Evolutionary conservation across 2,329 filamentous ascomycete species (phyloP).

Genomic region (Xylaria multiplex): DNA sequence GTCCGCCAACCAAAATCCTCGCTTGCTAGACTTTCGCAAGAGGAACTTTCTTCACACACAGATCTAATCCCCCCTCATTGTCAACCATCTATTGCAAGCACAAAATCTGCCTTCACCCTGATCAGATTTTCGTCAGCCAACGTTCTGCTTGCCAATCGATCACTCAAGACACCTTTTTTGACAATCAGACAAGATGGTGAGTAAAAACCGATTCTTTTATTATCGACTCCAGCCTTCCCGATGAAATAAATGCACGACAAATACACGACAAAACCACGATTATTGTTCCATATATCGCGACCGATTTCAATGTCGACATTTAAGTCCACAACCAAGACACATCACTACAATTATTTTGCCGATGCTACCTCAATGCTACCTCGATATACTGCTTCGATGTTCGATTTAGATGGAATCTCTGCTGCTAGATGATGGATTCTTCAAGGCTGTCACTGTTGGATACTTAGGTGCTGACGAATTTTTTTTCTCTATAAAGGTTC

Average conservation of each 20-base stretch:
- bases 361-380: constrained; percentile 10
- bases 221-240: constrained; percentile 16
- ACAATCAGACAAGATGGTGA: constrained; percentile 77
- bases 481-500: constrained; percentile 74
- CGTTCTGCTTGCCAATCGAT: constrained; percentile 58
- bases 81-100: constrained; percentile 56
- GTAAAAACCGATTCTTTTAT: constrained; percentile 46
- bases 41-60: constrained; percentile 57
- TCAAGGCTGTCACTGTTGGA: constrained; percentile 6
- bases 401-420: constrained; percentile 10
- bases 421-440: constrained; percentile 18
- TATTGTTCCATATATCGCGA: constrained; percentile 23
- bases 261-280: constrained; percentile 23
- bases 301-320: constrained; percentile 16
- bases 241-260: constrained; percentile 25
- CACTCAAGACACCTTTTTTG: constrained; percentile 51
- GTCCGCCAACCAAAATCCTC: constrained; percentile 43
- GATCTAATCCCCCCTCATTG: constrained; percentile 55
- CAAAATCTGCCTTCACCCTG: constrained; percentile 59
- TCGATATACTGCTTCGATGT: constrained; percentile 13
- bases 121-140: constrained; percentile 64
- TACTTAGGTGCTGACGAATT: constrained; percentile 58
- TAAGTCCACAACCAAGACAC: constrained; percentile 8
- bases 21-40: constrained; percentile 46
- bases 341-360: neutral